Evolutionary conservation across 208 protist species (phyloP), one percentile per base, ranked within the genome.

Genomic region (Acanthamoeba triangularis): DNA sequence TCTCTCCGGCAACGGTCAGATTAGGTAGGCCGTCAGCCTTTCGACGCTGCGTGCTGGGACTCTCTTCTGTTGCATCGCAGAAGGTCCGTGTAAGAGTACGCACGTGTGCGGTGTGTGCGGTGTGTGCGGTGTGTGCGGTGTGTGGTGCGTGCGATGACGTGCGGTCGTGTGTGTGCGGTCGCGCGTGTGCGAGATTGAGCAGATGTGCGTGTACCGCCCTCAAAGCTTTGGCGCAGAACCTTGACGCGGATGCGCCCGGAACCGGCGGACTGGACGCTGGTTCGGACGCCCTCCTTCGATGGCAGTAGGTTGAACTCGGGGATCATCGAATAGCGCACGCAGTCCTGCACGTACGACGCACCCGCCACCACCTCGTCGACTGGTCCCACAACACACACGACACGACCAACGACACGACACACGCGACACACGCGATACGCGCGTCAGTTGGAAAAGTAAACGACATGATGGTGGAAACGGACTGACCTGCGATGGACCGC

Each of bases 271-370:
- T 28, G 14, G 28, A 18, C 20, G 14, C 76, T 85, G 44, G 44
- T 59, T 10, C 28, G 10, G 44, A 88, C n/a, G 11, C 85, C 85
- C 33, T 65, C 37, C 33, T 10, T 10, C 30, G 11, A 25, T 13
- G 61, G 85, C 47, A 35, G 44, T 33, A 92, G 28, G 14, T 11
- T 14, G 20, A 92, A 63, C 61, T 92, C 85, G 28, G 85, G 85
- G 59, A 92, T 33, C 23, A 92, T 92, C 11, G 85, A 92, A 25
- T 37, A 74, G 33, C 33, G 85, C 16, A 92, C 85, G 28, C 85
- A 92, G 1, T 92, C 85, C 44, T 28, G 11, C 0, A 92, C 85
- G 61, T 92, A 92, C 30, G 61, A 16, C 44, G 85, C 61, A 6
- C 11, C 14, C 4, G 11, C 14, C 35, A 85, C 76, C 20, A 85